phyloP scores from a whole-genome alignment of 257 asterid species.

The Solanum peruvianum region DNA sequence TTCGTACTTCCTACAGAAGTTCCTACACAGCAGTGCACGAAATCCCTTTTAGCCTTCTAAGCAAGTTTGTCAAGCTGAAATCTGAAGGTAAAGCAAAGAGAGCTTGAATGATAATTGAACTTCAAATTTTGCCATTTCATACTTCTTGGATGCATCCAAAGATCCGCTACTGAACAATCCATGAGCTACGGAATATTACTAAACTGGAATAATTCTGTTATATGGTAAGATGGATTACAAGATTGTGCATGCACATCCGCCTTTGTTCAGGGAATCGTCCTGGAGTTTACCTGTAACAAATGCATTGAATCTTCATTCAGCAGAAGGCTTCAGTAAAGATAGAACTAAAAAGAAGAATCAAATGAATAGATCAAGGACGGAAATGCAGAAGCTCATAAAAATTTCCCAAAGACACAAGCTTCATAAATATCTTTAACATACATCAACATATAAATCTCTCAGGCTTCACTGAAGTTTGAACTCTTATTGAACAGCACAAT shows the following conservation, averaged over 20 bases:
- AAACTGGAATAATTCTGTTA: slow-evolving; percentile 1
- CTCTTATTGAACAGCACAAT: neutral
- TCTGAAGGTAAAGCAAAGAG: neutral
- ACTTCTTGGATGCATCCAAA: neutral
- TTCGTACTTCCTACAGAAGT: neutral
- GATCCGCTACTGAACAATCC: neutral
- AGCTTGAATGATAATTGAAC: neutral
- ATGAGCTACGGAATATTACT: neutral
- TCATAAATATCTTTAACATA: neutral
- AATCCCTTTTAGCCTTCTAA: neutral
- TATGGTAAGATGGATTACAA: slow-evolving; percentile 18
- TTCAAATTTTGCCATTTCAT: neutral
- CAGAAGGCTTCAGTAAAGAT: neutral
- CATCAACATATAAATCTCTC: neutral
- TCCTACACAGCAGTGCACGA: neutral
- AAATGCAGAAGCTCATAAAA: neutral
- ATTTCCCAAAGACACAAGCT: neutral
- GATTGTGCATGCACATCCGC: slow-evolving; percentile 63
- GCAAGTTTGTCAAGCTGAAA: neutral
- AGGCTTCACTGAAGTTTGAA: neutral
- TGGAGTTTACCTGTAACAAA: slow-evolving; percentile 46
- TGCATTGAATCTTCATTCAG: neutral
- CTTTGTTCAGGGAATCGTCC: slow-evolving; percentile 45
- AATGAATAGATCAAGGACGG: neutral
- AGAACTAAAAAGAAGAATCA: neutral